Percentiles rank a stretch among this genome's conserved stretches.
phyloP scores from a whole-genome alignment of 176 grass and related monocot genomes.

The Ensete ventricosum region DNA sequence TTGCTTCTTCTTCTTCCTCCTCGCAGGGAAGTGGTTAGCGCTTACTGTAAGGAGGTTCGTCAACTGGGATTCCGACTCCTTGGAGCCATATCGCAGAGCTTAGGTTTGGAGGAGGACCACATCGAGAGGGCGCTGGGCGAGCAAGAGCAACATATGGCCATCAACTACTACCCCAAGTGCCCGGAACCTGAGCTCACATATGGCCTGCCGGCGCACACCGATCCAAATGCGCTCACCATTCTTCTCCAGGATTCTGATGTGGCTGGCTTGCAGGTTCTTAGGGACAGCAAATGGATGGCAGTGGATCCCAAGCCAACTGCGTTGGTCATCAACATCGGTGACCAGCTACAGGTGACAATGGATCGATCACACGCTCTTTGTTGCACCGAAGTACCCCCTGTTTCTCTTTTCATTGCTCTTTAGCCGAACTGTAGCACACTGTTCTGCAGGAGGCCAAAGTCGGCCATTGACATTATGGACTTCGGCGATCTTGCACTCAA shows the following conservation, averaged over 20 bases:
- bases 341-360: conserved; percentile 67
- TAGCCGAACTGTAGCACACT: too few relatives aligned
- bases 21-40: conserved; percentile 45
- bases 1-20: not conserved
- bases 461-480: too few relatives aligned
- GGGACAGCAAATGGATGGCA: conserved; percentile 51
- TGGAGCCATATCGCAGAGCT: conserved; percentile 47
- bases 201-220: conserved; percentile 70
- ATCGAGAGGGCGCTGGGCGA: conserved; percentile 45
- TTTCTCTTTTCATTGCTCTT: too few relatives aligned
- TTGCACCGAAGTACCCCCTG: too few relatives aligned
- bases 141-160: conserved; percentile 84
- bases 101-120: conserved; percentile 49
- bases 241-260: conserved; percentile 70
- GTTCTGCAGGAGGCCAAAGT: too few relatives aligned
- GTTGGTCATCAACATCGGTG: conserved; percentile 65
- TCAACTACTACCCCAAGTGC: conserved; percentile 80
- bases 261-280: conserved; percentile 60
- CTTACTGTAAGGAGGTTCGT: conserved; percentile 54
- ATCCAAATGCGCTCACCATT: conserved; percentile 80
- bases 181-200: conserved; percentile 66
- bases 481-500: too few relatives aligned
- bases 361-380: not conserved
- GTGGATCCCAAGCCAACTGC: conserved; percentile 53
- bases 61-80: conserved; percentile 50